Evolutionary conservation across 306 rosid species (phyloP).

Genomic region (Dalbergia oliveri): DNA sequence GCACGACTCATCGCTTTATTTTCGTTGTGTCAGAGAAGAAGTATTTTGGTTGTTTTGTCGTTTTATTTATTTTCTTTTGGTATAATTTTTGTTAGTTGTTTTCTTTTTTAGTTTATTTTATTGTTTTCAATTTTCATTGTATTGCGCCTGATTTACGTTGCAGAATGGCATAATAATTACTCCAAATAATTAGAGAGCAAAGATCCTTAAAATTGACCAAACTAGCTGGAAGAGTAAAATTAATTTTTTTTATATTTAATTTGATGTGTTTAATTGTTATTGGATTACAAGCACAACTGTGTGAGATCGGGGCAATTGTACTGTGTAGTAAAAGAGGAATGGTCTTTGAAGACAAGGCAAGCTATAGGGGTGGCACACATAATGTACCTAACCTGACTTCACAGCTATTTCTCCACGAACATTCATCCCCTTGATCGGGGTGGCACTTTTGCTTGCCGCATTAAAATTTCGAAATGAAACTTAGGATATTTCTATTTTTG

Average conservation of each 20-base stretch:
- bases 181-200: neutral
- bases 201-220: neutral
- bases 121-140: neutral
- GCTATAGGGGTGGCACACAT: neutral
- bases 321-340: neutral
- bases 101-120: neutral
- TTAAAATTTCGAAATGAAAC: neutral
- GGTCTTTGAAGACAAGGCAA: constrained; percentile 46
- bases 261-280: neutral
- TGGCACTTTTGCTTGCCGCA: constrained; percentile 29
- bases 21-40: neutral
- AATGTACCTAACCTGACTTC: constrained; percentile 20
- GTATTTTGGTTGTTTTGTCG: neutral
- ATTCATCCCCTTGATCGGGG: neutral
- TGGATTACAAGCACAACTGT: neutral
- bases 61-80: constrained; percentile 4
- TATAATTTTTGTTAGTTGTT: neutral
- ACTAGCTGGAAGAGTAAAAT: neutral
- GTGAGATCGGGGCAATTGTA: neutral
- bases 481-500: neutral
- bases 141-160: neutral
- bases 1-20: neutral
- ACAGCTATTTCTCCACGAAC: constrained; percentile 29
- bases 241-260: neutral
- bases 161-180: neutral